These are phyloP conservation scores for Fraxinus ornus DNA, from an alignment of 305 asterid species.

Conservation along the genomic window DNA sequence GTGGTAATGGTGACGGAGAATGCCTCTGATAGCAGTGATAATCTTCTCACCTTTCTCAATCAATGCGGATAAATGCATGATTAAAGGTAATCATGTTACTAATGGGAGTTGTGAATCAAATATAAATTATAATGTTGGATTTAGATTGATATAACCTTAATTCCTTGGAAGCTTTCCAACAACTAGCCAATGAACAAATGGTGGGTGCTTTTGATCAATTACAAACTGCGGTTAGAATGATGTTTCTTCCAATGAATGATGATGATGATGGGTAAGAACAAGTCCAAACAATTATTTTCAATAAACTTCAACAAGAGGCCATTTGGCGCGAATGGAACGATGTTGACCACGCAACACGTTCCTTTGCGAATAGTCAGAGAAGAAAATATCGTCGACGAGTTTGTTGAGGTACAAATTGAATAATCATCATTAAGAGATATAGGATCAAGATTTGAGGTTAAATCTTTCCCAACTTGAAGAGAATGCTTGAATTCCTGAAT, in stretches of 20 bases:
- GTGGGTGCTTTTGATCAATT: slow-evolving; percentile 57
- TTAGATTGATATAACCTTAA: slow-evolving; percentile 83
- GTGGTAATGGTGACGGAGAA: too few relatives aligned
- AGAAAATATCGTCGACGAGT: neutral
- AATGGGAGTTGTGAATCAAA: too few relatives aligned
- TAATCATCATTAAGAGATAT: too few relatives aligned
- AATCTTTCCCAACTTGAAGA: too few relatives aligned
- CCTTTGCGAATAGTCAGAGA: neutral
- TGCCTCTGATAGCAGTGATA: too few relatives aligned
- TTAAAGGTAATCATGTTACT: too few relatives aligned
- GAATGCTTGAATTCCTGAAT: too few relatives aligned
- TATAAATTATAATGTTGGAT: slow-evolving; percentile 80
- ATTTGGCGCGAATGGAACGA: neutral
- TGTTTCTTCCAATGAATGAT: slow-evolving; percentile 69
- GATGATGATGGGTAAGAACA: slow-evolving; percentile 53
- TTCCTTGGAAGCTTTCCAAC: slow-evolving; percentile 88
- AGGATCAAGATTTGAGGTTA: too few relatives aligned
- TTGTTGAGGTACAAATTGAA: too few relatives aligned
- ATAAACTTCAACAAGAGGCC: neutral
- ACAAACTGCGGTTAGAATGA: slow-evolving; percentile 93
- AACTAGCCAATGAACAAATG: slow-evolving; percentile 84
- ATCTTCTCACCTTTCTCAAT: too few relatives aligned
- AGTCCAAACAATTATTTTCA: slow-evolving; percentile 45
- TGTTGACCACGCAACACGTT: too few relatives aligned
- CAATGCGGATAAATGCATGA: too few relatives aligned